Evolutionary conservation across 208 protist species (phyloP).

Genomic region (Crithidia brevicula): DNA sequence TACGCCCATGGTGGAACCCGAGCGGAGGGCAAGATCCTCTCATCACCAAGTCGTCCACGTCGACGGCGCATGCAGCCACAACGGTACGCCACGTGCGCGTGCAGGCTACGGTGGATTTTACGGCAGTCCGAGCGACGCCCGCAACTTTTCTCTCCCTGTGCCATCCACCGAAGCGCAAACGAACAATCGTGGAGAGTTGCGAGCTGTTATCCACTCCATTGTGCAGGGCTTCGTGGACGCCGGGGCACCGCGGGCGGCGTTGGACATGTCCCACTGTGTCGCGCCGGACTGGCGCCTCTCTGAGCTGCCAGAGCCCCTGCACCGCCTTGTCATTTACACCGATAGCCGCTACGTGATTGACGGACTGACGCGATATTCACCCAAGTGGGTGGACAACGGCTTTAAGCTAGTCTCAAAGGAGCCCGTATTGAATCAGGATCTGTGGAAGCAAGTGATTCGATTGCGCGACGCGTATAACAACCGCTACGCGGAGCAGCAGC

Average conservation of each 20-base stretch:
- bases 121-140: constrained; percentile 48
- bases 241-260: background rate
- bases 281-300: constrained; percentile 4
- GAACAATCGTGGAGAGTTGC: constrained; percentile 86
- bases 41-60: constrained; percentile 66
- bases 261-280: constrained; percentile 13
- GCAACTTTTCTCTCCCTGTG: constrained; percentile 76
- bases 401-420: constrained; percentile 52
- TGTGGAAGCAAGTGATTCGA: constrained; percentile 59
- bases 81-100: constrained; percentile 48
- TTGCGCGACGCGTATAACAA: constrained; percentile 53
- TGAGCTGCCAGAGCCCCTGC: constrained; percentile 28
- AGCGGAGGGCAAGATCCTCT: background rate
- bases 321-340: constrained; percentile 60
- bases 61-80: constrained; percentile 81
- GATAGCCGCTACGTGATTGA: constrained; percentile 85
- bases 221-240: constrained; percentile 46
- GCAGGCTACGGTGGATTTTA: constrained; percentile 88
- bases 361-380: constrained; percentile 55
- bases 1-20: background rate
- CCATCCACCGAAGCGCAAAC: constrained; percentile 65
- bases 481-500: constrained; percentile 45
- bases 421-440: constrained; percentile 66
- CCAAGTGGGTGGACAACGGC: constrained; percentile 59
- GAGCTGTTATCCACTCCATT: constrained; percentile 80